A percentile compares a stretch with the other conserved stretches of the same genome.
These are phyloP conservation scores for Trichoderma koningii DNA, from an alignment of 2,329 filamentous ascomycete genomes.

Conservation along the genomic window DNA sequence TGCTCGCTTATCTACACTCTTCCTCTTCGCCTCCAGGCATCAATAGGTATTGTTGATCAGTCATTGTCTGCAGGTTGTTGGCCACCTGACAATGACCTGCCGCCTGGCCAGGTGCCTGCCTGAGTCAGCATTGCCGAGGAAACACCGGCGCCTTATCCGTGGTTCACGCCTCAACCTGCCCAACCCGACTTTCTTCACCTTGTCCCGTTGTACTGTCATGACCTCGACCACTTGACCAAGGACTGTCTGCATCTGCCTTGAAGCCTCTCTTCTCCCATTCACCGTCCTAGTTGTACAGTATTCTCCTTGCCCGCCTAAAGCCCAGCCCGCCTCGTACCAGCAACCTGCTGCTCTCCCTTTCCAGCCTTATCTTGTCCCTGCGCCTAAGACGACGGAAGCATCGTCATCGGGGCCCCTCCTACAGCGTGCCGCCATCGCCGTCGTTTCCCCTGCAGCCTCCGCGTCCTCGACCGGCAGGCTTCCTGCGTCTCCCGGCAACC, in stretches of 20 bases:
- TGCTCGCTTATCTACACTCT: too few relatives aligned
- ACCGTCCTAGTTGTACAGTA: background rate
- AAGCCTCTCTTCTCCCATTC: background rate
- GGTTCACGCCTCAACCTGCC: slow-evolving; percentile 12
- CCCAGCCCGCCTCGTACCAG: background rate
- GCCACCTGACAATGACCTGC: slow-evolving; percentile 26
- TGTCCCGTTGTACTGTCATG: slow-evolving; percentile 26
- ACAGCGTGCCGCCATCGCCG: slow-evolving; percentile 5
- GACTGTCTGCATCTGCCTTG: slow-evolving; percentile 11
- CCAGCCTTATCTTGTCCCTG: background rate
- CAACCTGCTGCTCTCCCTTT: background rate
- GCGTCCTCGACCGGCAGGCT: slow-evolving; percentile 22
- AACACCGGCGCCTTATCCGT: slow-evolving; percentile 18
- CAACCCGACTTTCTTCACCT: slow-evolving; percentile 21
- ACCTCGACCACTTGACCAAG: slow-evolving; percentile 24
- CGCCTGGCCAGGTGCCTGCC: slow-evolving; percentile 22
- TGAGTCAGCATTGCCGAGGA: slow-evolving; percentile 28
- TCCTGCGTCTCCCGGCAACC: background rate
- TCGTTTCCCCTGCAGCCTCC: slow-evolving; percentile 19
- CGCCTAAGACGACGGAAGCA: slow-evolving; percentile 4
- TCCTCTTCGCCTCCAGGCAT: background rate
- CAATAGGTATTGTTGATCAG: background rate
- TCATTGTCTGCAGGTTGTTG: background rate
- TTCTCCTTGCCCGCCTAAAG: background rate
- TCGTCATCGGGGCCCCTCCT: slow-evolving; percentile 25